A percentile compares a stretch with the other conserved stretches of the same genome.
Evolutionary conservation across 768 basidiomycete species (phyloP).

Genomic region (Russula olivacea): DNA sequence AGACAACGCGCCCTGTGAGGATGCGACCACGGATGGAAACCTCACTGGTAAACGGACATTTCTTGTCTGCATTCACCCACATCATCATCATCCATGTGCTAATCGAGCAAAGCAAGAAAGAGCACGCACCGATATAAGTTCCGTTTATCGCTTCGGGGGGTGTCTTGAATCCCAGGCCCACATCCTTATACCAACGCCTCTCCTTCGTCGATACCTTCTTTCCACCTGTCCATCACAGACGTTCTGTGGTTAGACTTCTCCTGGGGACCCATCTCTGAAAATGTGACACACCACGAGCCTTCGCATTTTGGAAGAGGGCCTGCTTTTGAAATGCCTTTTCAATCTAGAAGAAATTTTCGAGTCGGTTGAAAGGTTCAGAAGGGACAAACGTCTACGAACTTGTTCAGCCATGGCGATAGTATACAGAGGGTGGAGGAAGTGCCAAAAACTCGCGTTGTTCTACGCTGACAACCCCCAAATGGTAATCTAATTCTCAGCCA

Average conservation of each 20-base stretch:
- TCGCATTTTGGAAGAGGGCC: constrained; percentile 95
- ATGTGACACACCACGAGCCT: constrained; percentile 72
- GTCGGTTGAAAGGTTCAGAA: background rate
- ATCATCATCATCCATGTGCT: background rate
- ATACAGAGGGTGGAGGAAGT: constrained; percentile 24
- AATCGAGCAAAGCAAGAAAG: background rate
- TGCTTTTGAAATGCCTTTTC: constrained; percentile 99
- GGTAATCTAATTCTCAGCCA: constrained; percentile 20
- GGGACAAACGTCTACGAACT: constrained; percentile 27
- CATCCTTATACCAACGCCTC: constrained; percentile 99
- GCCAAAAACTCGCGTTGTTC: constrained; percentile 1
- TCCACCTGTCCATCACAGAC: constrained; percentile 44
- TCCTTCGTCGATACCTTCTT: constrained; percentile 93
- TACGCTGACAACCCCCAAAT: constrained; percentile 15
- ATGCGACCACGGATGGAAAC: constrained; percentile 99
- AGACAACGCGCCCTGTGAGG: constrained; percentile 94
- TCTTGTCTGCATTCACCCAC: constrained; percentile 68
- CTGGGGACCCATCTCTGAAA: background rate
- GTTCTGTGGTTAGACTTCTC: constrained; percentile 3
- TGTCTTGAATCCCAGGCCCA: constrained; percentile 95
- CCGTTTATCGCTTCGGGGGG: constrained; percentile 93
- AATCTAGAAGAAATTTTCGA: constrained; percentile 47
- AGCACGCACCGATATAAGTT: constrained; percentile 83
- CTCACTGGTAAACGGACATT: constrained; percentile 97
- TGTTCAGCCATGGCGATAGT: constrained; percentile 38